Base-by-base conservation (phyloP, 176 grass and related monocot genomes). In the Eleusine indica region DNA sequence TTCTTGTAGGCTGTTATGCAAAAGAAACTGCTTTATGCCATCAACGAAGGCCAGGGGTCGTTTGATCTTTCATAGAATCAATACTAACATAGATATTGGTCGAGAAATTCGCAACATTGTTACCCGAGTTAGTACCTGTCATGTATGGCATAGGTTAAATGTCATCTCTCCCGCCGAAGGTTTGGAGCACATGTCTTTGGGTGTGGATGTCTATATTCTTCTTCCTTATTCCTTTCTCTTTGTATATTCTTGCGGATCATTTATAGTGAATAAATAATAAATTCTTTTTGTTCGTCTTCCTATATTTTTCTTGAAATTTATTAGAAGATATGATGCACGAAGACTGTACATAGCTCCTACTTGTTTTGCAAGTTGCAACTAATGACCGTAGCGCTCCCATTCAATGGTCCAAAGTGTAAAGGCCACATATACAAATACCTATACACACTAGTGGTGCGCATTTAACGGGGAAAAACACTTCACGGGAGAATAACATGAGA, bases 41-140 rank as follows among this genome's bases (percentile, higher is more conserved):
- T 97, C 73, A 92, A 72, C 46, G 94, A 97, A 89, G 94, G 94
- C 49, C 94, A 92, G 81, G 94, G 94, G 37, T 97, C 94, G 30
- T 97, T 97, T 87, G 94, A 97, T 91, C 94, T 97, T 72, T 97
- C 94, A n/a, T 97, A 82, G 85, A 54, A 75, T 79, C 52, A 60
- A 73, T 21, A 88, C 86, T 83, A 71, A 87, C 86, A 88, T 77
- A 88, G 71, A 62, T 87, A 70, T 71, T 71, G 63, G 79, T 76
- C 11, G 5, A 61, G 68, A 69, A 76, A 44, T 76, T 58, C 48
- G 79, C 19, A 16, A 29, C 77, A 74, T 66, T 74, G 63, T 46
- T 74, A 46, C 57, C 4, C 32, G 47, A 68, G 19, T 80, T 86
- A 76, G 63, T 87, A 42, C 40, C 58, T 72, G 43, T 9, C 79